Evolutionary conservation across 2,329 filamentous ascomycete species (phyloP).

Genomic region (Fusarium sp.): DNA sequence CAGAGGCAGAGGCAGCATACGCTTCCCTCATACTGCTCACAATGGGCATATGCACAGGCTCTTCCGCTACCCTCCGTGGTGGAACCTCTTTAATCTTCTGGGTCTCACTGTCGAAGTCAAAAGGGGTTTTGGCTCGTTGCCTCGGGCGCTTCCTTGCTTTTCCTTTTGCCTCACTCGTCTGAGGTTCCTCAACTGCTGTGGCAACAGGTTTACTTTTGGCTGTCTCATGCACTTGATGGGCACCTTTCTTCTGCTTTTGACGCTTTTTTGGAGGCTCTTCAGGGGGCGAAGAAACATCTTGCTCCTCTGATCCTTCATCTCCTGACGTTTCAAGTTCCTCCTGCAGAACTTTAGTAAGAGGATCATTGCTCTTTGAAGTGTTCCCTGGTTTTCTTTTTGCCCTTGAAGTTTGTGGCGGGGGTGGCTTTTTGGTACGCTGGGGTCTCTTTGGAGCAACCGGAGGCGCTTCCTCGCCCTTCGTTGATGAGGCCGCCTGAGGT

Average conservation of each 20-base stretch:
- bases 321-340: neutral
- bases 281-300: neutral
- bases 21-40: slow-evolving; percentile 31
- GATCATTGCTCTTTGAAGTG: neutral
- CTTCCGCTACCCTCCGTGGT: neutral
- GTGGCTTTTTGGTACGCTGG: neutral
- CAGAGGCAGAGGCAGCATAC: slow-evolving; percentile 27
- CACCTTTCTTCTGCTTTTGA: neutral
- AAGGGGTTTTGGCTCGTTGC: slow-evolving; percentile 50
- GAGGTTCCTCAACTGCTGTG: neutral
- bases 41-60: slow-evolving; percentile 11
- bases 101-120: slow-evolving; percentile 49
- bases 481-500: neutral
- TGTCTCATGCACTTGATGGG: neutral
- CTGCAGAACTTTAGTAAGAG: neutral
- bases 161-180: neutral
- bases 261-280: neutral
- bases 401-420: neutral
- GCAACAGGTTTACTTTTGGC: neutral
- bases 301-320: neutral
- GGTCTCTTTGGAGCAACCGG: neutral
- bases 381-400: neutral
- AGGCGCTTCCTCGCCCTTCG: neutral
- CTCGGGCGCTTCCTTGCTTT: slow-evolving; percentile 43
- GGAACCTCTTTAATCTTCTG: slow-evolving; percentile 39